These are phyloP conservation scores for Tolypocladium pustulatum DNA, from an alignment of 2,329 filamentous ascomycete genomes.

Conservation along the genomic window DNA sequence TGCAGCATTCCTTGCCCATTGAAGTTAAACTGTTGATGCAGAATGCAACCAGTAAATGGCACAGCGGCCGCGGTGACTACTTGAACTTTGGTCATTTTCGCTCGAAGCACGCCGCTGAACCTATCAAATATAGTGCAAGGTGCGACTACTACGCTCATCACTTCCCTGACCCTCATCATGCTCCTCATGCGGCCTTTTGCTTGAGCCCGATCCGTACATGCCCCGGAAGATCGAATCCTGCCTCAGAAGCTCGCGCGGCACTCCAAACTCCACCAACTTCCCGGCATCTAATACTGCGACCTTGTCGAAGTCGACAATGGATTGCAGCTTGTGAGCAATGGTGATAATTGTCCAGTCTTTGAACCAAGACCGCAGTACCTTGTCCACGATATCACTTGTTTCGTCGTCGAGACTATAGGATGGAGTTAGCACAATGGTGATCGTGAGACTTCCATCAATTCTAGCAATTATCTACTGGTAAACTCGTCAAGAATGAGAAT, in stretches of 20 bases:
- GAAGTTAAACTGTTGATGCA: no score
- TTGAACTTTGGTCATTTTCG: no score
- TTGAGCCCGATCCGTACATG: neutral
- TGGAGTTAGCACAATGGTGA: neutral
- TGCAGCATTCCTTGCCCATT: no score
- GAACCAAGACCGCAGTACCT: neutral
- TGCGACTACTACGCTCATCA: neutral
- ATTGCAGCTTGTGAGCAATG: neutral
- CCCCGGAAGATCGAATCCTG: neutral
- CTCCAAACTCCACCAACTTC: neutral
- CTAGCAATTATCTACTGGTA: neutral
- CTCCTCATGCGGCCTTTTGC: neutral
- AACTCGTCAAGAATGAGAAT: neutral
- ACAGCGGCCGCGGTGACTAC: no score
- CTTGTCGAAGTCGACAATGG: neutral
- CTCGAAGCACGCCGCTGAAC: no score
- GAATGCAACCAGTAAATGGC: no score
- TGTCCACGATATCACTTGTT: neutral
- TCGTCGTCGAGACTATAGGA: neutral
- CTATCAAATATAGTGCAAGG: neutral
- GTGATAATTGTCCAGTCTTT: neutral
- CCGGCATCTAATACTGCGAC: neutral
- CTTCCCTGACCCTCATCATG: neutral
- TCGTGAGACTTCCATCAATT: neutral
- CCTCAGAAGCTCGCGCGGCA: neutral